Base-by-base conservation (phyloP, 2,329 filamentous ascomycete genomes). In the Colletotrichum tamarilloi region DNA sequence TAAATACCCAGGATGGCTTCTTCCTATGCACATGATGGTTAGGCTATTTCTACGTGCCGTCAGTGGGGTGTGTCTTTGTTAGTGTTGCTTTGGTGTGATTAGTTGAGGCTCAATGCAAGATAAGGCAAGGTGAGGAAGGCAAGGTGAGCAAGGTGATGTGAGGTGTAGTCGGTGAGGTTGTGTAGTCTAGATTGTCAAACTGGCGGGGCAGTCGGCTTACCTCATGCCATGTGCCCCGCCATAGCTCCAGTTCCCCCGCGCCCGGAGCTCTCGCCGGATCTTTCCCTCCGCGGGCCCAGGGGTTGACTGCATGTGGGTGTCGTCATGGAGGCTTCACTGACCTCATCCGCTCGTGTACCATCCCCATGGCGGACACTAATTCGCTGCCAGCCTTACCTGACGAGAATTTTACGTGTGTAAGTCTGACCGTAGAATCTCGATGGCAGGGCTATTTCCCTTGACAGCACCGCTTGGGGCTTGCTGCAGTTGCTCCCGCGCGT, bases 311-410 rank as follows among this genome's bases (percentile, higher is more conserved):
- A 22, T 35, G 59, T 46, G 35, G 14, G 70, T 73, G 70, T 70
- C 70, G 70, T 73, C 70, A 73, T 73, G 67, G 60, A 64, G 42
- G 24, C 60, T 42, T 52, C 62, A 72, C 72, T 74, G 72, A 74
- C 72, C 72, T 72, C 72, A 74, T 74, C 70, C 57, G 35, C 32
- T 26, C 35, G 46, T 28, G 24, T 30, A 11, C 49, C 28, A 0
- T 6, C 46, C 26, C 19, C 1, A 12, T 30, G 19, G 42, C 42
- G 16, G 16, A 62, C 60, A 64, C 65, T 59, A 59, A 55, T 56
- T 30, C 9, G 32, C 30, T 59, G 56, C 60, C 55, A 56, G 65
- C 8, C 19, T 28, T 14, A 19, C 55, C 5, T 11, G 26, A 26
- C 14, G 22, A 9, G 59, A 12, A 9, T 12, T 46, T 7, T 24